Evolutionary conservation across 805 yeast species (phyloP), one percentile per base, ranked within the genome.

Genomic region (Candida qinlingensis): DNA sequence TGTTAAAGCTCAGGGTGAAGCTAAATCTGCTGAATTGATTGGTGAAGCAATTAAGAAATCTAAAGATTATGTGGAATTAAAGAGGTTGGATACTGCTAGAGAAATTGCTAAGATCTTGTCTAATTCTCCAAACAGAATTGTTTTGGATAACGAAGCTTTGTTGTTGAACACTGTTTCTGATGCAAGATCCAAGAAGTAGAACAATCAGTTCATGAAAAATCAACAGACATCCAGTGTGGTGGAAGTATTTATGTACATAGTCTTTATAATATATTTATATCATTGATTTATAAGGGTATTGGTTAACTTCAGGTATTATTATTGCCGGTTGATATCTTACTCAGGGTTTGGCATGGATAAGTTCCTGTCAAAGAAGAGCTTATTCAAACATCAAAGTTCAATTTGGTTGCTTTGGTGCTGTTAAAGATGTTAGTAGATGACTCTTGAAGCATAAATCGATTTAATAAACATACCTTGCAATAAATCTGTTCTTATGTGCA

Each of bases 21-120:
- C 99, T 56, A 83, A 88, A 66, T 87, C 97, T 46, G 99, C 99
- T 34, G 96, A 91, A 69, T 83, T 94, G 73, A 90, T 94, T 72
- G 99, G 99, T 81, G 99, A 94, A 56, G 98, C 99, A 47, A 92
- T 94, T 69, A 94, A 92, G 75, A 94, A 92, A 70, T 87, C 95
- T 27, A 87, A 79, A 69, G 99, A 92, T 67, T 94, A 94, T 67
- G 96, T 94, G 44, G 99, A 94, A 68, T 80, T 94, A 70, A 94
- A 92, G 75, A 85, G 97, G 71, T 80, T 94, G 66, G 98, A 92
- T 66, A 94, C 98, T 41, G 98, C 99, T 19, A 81, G 91, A 63
- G 99, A 94, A 63, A 94, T 94, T 67, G 97, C 98, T 39, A 74
- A 71, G 33, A 88, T 92, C 38, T 73, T 94, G 62, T 79, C 96